A percentile compares a stretch with the other conserved stretches of the same genome.
These are phyloP conservation scores for Colletotrichum cuscutae DNA, from an alignment of 2,329 filamentous ascomycete genomes.

Conservation along the genomic window DNA sequence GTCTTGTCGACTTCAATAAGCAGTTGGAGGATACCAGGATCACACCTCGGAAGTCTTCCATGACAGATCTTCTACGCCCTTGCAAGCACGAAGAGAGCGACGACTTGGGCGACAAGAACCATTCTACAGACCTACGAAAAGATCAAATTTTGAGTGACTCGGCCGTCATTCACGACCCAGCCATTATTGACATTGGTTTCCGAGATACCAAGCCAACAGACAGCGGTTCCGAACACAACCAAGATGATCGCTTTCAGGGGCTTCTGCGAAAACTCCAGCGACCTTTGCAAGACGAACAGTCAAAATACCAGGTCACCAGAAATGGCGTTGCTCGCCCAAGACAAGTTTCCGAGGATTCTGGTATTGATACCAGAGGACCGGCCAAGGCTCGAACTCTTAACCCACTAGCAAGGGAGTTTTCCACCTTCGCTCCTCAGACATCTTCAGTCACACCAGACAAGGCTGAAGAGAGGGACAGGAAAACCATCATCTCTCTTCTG, in stretches of 20 bases:
- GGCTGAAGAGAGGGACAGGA: constrained; percentile 21
- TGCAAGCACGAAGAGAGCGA: not conserved
- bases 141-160: not conserved
- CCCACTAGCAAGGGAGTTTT: constrained; percentile 31
- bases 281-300: not conserved
- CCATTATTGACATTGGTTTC: not conserved
- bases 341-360: constrained; percentile 18
- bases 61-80: constrained; percentile 1
- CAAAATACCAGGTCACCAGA: not conserved
- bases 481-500: constrained; percentile 24
- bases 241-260: constrained; percentile 15
- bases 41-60: constrained; percentile 27
- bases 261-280: constrained; percentile 24
- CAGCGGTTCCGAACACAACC: not conserved
- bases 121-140: not conserved
- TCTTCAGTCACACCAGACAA: not conserved
- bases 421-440: not conserved
- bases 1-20: constrained; percentile 3
- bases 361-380: constrained; percentile 9
- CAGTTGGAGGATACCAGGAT: not conserved
- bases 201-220: not conserved
- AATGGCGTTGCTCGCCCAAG: not conserved
- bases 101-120: not conserved
- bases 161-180: constrained; percentile 23
- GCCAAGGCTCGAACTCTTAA: constrained; percentile 21